Evolutionary conservation across 768 basidiomycete species (phyloP).

Genomic region (Hydnum rufescens): DNA sequence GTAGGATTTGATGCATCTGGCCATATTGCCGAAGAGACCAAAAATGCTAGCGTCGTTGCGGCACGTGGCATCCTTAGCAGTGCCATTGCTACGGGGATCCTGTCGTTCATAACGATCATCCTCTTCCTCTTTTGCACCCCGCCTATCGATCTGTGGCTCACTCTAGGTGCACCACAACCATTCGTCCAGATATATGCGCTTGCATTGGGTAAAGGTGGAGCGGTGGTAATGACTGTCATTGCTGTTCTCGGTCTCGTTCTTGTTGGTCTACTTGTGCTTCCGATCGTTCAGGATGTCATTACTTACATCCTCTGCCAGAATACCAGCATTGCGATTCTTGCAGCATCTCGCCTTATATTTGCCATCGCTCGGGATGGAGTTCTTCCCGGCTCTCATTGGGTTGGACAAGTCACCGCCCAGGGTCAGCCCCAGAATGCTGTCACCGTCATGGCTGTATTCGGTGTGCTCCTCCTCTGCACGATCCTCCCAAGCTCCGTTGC

Average conservation of each 20-base stretch:
- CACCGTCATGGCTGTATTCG: constrained; percentile 70
- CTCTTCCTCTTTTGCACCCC: constrained; percentile 75
- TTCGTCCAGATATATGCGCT: constrained; percentile 77
- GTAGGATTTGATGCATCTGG: constrained; percentile 84
- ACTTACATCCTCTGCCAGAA: constrained; percentile 29
- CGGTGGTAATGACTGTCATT: constrained; percentile 73
- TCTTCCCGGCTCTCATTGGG: constrained; percentile 66
- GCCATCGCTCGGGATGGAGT: constrained; percentile 92
- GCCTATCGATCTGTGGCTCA: constrained; percentile 52
- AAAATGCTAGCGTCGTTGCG: constrained; percentile 61
- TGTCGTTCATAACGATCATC: constrained; percentile 64
- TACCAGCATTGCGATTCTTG: constrained; percentile 73
- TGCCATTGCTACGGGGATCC: constrained; percentile 52
- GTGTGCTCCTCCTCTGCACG: constrained; percentile 55
- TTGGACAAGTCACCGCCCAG: constrained; percentile 44
- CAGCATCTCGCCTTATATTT: constrained; percentile 72
- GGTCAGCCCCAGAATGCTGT: constrained; percentile 74
- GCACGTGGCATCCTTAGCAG: constrained; percentile 67
- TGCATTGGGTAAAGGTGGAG: constrained; percentile 59
- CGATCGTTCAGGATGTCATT: not conserved
- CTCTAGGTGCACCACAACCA: constrained; percentile 68
- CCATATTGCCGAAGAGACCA: constrained; percentile 77
- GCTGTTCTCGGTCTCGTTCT: constrained; percentile 72
- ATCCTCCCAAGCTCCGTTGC: constrained; percentile 82
- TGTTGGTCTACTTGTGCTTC: too few relatives aligned